Evolutionary conservation across 1,284 basidiomycete genomes (phyloP).

Genomic region (Boletus semigastroideus): DNA sequence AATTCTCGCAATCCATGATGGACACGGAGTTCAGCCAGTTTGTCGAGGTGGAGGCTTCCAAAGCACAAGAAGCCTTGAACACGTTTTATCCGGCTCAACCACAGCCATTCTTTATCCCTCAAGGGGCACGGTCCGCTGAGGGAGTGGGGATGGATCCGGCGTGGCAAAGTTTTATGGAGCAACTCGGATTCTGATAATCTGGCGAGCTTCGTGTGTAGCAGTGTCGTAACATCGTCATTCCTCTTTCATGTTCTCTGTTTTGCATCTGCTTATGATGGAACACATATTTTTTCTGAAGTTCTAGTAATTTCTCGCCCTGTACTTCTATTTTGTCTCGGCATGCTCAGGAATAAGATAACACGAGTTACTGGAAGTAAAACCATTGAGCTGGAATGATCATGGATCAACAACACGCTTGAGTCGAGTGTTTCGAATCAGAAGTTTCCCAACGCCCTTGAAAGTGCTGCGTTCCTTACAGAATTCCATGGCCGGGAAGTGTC

Average conservation of each 20-base stretch:
- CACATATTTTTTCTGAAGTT: too few relatives aligned
- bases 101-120: constrained; percentile 8
- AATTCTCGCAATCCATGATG: constrained; percentile 29
- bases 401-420: too few relatives aligned
- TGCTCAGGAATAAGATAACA: too few relatives aligned
- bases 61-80: constrained; percentile 13
- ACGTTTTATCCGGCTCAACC: constrained; percentile 15
- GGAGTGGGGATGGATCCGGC: constrained; percentile 51
- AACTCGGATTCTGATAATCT: constrained; percentile 53
- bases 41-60: constrained; percentile 18
- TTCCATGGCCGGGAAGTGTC: too few relatives aligned
- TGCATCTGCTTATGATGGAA: neutral
- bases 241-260: neutral
- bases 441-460: too few relatives aligned
- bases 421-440: too few relatives aligned
- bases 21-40: constrained; percentile 29
- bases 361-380: too few relatives aligned
- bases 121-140: constrained; percentile 12
- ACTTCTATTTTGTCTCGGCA: too few relatives aligned
- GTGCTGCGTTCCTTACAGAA: too few relatives aligned
- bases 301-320: too few relatives aligned
- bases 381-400: too few relatives aligned
- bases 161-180: constrained; percentile 68
- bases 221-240: neutral
- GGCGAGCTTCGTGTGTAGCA: neutral